Evolutionary conservation across 768 basidiomycete species (phyloP).

Genomic region (Coprinopsis strossmayeri): DNA sequence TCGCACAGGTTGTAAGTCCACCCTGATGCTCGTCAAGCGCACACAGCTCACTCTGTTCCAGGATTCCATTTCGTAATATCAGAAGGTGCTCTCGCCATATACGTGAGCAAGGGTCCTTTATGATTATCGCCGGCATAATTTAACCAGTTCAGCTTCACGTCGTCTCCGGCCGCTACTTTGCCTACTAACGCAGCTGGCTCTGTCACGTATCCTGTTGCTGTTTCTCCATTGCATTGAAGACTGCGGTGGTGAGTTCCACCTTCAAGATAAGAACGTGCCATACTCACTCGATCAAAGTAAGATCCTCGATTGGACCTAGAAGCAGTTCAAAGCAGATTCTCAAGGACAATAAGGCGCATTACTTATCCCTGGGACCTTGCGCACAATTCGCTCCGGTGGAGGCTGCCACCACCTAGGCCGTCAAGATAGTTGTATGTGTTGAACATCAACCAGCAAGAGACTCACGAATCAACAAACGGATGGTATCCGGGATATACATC

Average conservation of each 20-base stretch:
- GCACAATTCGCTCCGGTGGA: slow-evolving; percentile 32
- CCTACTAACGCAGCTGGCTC: slow-evolving; percentile 25
- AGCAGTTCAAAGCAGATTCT: background rate
- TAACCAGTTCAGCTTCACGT: slow-evolving; percentile 32
- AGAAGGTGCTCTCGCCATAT: slow-evolving; percentile 38
- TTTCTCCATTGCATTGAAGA: slow-evolving; percentile 28
- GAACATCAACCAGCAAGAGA: background rate
- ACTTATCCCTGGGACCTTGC: slow-evolving; percentile 37
- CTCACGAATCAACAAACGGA: slow-evolving; percentile 29
- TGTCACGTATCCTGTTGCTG: background rate
- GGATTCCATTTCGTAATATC: slow-evolving; percentile 38
- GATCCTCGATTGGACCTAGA: slow-evolving; percentile 30
- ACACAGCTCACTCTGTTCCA: slow-evolving; percentile 26
- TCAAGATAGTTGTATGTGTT: background rate
- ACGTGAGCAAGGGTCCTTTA: slow-evolving; percentile 39
- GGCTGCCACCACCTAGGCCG: slow-evolving; percentile 18
- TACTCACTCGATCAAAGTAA: slow-evolving; percentile 31
- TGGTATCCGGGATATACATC: slow-evolving; percentile 31
- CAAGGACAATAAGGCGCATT: slow-evolving; percentile 4
- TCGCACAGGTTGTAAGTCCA: background rate
- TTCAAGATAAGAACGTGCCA: background rate
- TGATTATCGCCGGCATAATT: background rate
- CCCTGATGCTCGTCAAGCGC: background rate
- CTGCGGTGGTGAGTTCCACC: slow-evolving; percentile 8
- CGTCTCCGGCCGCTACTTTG: slow-evolving; percentile 31